Evolutionary conservation across 2,329 filamentous ascomycete genomes (phyloP).

Genomic region (Fusarium tupiense): DNA sequence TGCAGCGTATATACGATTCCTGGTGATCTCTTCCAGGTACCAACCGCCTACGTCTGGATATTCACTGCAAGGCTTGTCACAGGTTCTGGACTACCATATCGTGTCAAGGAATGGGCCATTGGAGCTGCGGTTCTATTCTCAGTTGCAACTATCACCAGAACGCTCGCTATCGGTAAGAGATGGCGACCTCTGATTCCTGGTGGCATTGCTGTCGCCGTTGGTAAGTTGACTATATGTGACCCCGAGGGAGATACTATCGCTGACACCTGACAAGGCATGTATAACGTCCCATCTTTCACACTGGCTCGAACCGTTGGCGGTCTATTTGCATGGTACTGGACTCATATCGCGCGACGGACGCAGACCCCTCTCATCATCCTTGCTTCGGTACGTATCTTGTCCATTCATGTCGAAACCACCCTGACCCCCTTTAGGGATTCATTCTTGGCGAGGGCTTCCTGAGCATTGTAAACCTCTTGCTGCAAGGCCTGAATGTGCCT

Average conservation of each 20-base stretch:
- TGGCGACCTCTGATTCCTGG: slow-evolving; percentile 87
- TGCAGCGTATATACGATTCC: slow-evolving; percentile 84
- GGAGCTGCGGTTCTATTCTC: slow-evolving; percentile 81
- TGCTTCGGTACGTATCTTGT: slow-evolving; percentile 66
- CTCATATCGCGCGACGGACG: slow-evolving; percentile 57
- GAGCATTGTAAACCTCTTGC: slow-evolving; percentile 86
- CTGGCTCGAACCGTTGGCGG: slow-evolving; percentile 88
- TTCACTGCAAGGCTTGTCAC: slow-evolving; percentile 95
- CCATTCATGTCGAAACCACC: neutral
- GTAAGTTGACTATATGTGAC: slow-evolving; percentile 52
- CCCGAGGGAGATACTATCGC: neutral
- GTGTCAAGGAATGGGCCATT: slow-evolving; percentile 83
- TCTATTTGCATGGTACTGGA: slow-evolving; percentile 80
- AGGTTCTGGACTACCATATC: slow-evolving; percentile 84
- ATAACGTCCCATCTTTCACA: slow-evolving; percentile 96
- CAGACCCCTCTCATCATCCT: slow-evolving; percentile 89
- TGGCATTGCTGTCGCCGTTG: slow-evolving; percentile 94
- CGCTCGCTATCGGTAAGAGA: slow-evolving; percentile 61
- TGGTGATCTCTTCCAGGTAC: slow-evolving; percentile 89
- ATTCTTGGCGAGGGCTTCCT: slow-evolving; percentile 93
- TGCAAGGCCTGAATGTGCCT: slow-evolving; percentile 81
- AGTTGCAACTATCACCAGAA: slow-evolving; percentile 74
- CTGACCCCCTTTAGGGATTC: slow-evolving; percentile 66
- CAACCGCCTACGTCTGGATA: slow-evolving; percentile 96
- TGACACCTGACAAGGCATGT: slow-evolving; percentile 74